Evolutionary conservation across 2,329 filamentous ascomycete genomes (phyloP), one percentile per base, ranked within the genome.

Genomic region (Aspergillus novofumigatus): DNA sequence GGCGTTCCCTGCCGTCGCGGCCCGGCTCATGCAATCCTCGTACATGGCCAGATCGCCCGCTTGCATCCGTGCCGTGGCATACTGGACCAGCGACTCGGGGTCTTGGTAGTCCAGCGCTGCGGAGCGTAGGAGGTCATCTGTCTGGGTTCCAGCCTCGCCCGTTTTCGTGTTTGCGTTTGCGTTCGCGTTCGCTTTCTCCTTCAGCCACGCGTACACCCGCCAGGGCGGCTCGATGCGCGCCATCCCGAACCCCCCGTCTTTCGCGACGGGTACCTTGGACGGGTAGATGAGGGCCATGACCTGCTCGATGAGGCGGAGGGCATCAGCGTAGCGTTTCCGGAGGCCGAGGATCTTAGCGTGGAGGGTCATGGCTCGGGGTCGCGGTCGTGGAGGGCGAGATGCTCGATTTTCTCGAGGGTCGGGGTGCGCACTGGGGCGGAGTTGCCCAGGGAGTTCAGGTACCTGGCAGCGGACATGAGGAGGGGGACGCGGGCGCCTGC

Each of bases 11-110:
- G 63, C 55, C 14, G 67, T 65, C 1, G 74, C 74, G 28, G 71
- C 70, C 53, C 68, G 68, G 45, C 48, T 62, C 69, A 77, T 69
- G 54, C 62, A 71, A 53, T 71, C 60, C 58, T 75, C 73, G 52
- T 76, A 75, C 35, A 53, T 52, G 2, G 70, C 65, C 47, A 63
- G 56, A 35, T 71, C 60, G 2, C 63, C 61, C 32, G 62, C 48
- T n/a, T 63, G 59, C 55, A 69, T 59, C 57, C 65, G 60, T 2
- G 63, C 20, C 4, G 53, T 55, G 3, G 72, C 71, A 42, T 67
- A 67, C 7, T 63, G 62, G 1, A 69, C 48, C 21, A 73, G 55
- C 9, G 72, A 67, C 1, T 51, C 26, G 3, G 68, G 64, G 20
- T 73, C 67, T n/a, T 71, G 61, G 50, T 69, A 76, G 23, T 69